Evolutionary conservation across 352 stramenopile genomes (phyloP).

Genomic region (Phytophthora aleatoria): DNA sequence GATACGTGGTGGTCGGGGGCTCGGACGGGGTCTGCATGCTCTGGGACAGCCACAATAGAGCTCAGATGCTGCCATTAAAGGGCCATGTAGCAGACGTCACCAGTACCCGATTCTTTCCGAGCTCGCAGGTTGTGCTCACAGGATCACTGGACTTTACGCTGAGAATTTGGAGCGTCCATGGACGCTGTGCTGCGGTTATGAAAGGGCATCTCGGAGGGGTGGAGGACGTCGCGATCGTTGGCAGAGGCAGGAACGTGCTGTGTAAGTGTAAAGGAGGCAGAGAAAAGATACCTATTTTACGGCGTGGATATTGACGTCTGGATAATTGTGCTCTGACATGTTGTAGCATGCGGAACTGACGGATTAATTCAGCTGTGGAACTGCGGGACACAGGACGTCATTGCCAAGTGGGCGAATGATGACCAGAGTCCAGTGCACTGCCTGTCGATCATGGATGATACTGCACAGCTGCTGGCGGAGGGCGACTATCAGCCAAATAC

Average conservation of each 20-base stretch:
- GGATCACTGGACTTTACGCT: conserved; percentile 77
- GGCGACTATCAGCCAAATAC: conserved; percentile 14
- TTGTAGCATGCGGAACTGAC: conserved; percentile 63
- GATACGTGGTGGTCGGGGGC: conserved; percentile 53
- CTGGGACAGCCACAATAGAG: conserved; percentile 44
- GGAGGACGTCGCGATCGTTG: conserved; percentile 64
- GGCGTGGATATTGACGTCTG: neutral
- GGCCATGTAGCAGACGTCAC: conserved; percentile 75
- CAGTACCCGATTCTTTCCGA: conserved; percentile 66
- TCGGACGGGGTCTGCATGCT: conserved; percentile 59
- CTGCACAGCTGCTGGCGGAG: conserved; percentile 11
- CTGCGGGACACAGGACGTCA: conserved; percentile 53
- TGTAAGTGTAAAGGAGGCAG: conserved; percentile 43
- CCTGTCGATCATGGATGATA: conserved; percentile 52
- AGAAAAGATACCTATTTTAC: conserved; percentile 5
- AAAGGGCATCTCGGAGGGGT: conserved; percentile 64
- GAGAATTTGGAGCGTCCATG: conserved; percentile 66
- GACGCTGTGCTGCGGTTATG: conserved; percentile 59
- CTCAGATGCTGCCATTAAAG: conserved; percentile 36
- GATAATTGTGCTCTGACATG: conserved; percentile 5
- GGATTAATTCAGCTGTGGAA: conserved; percentile 73
- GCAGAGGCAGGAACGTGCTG: conserved; percentile 68
- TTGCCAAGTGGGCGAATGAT: conserved; percentile 70
- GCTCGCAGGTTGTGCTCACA: conserved; percentile 69
- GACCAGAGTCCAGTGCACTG: conserved; percentile 58